phyloP scores from a whole-genome alignment of 2,329 filamentous ascomycete species.

The Phyllosticta paracitricarpa region DNA sequence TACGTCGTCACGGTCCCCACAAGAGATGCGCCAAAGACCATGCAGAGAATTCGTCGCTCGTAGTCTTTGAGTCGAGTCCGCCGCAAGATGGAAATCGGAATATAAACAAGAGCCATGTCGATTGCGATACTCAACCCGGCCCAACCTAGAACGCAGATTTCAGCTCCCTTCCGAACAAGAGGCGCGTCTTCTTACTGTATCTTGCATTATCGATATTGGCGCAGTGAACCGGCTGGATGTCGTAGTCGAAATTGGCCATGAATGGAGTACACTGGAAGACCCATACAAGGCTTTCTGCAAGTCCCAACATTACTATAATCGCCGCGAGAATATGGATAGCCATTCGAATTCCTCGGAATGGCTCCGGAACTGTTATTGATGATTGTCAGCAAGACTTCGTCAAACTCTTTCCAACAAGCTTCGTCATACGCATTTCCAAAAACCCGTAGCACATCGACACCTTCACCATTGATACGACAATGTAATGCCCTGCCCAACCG shows the following conservation, averaged over 20 bases:
- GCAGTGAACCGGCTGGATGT: not conserved
- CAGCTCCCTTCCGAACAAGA: not conserved
- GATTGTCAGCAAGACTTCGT: not conserved
- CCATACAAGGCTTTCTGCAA: conserved; percentile 6
- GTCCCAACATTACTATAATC: conserved; percentile 2
- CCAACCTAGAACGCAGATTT: not conserved
- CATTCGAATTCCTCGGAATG: conserved; percentile 1
- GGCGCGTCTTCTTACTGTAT: not conserved
- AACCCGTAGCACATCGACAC: conserved; percentile 9
- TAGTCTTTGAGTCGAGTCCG: conserved; percentile 4
- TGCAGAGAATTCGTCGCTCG: conserved; percentile 1
- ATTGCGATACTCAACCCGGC: conserved; percentile 7
- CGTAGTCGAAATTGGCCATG: conserved; percentile 8
- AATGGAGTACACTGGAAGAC: conserved; percentile 7
- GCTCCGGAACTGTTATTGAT: not conserved
- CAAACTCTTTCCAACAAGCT: too few relatives aligned
- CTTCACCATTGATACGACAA: conserved; percentile 8
- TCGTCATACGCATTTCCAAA: conserved; percentile 3
- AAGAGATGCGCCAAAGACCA: conserved; percentile 2
- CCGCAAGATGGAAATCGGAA: conserved; percentile 6
- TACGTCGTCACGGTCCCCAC: conserved; percentile 6
- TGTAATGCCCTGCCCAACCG: conserved; percentile 6
- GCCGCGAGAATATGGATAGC: not conserved
- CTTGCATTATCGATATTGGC: conserved; percentile 4
- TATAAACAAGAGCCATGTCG: conserved; percentile 4